phyloP scores from a whole-genome alignment of 2,329 filamentous ascomycete species.

The Fusarium robinianum region DNA sequence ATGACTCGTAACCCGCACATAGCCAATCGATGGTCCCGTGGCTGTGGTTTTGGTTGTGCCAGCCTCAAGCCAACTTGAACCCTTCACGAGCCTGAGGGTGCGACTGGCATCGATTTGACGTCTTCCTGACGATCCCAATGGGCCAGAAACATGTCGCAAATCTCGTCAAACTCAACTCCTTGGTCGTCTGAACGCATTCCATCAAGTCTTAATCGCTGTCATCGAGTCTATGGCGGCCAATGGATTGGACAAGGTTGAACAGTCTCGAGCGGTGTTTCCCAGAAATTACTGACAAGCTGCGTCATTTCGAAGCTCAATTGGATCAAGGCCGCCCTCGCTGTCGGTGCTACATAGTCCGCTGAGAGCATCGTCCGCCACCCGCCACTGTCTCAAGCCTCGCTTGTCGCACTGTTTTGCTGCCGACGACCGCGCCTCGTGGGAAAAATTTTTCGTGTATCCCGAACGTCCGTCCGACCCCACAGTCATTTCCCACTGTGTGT shows the following conservation, averaged over 20 bases:
- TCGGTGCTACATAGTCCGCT: neutral
- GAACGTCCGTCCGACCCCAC: conserved; percentile 24
- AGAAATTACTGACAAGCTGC: conserved; percentile 18
- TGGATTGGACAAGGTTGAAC: neutral
- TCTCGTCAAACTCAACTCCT: neutral
- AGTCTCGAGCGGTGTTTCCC: conserved; percentile 6
- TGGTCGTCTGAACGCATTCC: conserved; percentile 1
- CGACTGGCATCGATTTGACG: too few relatives aligned
- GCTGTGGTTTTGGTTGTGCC: conserved; percentile 9
- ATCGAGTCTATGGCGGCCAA: conserved; percentile 2
- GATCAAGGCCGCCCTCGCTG: conserved; percentile 5
- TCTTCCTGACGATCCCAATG: conserved; percentile 6
- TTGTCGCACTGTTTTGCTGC: conserved; percentile 25
- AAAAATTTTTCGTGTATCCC: conserved; percentile 30
- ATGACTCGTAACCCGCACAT: conserved; percentile 6
- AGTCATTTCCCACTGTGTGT: conserved; percentile 27
- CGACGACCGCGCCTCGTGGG: conserved; percentile 10
- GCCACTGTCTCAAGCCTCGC: conserved; percentile 1
- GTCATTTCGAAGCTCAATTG: conserved; percentile 22
- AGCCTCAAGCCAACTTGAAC: conserved; percentile 23
- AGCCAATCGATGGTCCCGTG: conserved; percentile 6
- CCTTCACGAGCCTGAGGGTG: conserved; percentile 18
- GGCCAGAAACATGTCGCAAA: neutral
- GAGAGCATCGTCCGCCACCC: conserved; percentile 10
- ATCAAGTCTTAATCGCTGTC: neutral